These are phyloP conservation scores for Sporisorium iseilematis-ciliati DNA, from an alignment of 1,284 basidiomycete species.

Conservation along the genomic window DNA sequence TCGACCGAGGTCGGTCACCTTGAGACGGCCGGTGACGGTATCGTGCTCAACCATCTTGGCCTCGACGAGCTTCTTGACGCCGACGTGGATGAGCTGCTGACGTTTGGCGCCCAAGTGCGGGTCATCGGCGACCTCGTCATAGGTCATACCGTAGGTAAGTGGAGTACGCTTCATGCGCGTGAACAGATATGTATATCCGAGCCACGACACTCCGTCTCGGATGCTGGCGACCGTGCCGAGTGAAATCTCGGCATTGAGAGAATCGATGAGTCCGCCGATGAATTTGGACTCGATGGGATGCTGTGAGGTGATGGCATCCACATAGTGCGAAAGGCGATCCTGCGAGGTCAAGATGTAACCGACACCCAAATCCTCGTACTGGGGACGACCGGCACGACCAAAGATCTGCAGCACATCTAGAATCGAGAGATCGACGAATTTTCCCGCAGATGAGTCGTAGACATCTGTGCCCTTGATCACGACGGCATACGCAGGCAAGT, in stretches of 20 bases:
- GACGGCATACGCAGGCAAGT: constrained; percentile 94
- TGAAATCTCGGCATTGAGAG: constrained; percentile 94
- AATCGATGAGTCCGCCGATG: constrained; percentile 85
- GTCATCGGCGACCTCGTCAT: constrained; percentile 81
- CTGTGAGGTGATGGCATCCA: constrained; percentile 86
- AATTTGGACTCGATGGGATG: constrained; percentile 96
- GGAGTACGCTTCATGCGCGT: constrained; percentile 96
- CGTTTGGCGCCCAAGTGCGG: constrained; percentile 82
- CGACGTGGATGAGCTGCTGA: constrained; percentile 78
- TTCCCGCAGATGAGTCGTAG: constrained; percentile 74
- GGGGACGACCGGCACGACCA: constrained; percentile 95
- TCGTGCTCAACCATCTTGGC: constrained; percentile 88
- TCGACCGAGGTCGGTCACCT: constrained; percentile 87
- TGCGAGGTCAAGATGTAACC: constrained; percentile 95
- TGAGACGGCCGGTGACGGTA: constrained; percentile 76
- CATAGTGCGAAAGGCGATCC: constrained; percentile 93
- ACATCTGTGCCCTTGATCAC: constrained; percentile 98
- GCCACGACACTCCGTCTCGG: constrained; percentile 90
- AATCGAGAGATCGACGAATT: constrained; percentile 90
- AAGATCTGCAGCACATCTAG: constrained; percentile 96
- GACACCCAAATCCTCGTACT: constrained; percentile 92
- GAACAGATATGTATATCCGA: constrained; percentile 96
- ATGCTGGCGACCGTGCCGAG: constrained; percentile 92
- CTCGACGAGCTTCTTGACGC: constrained; percentile 80
- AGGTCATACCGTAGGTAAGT: constrained; percentile 84